phyloP scores from a whole-genome alignment of 331 rosid genomes.

The Prunus yedoensis region DNA sequence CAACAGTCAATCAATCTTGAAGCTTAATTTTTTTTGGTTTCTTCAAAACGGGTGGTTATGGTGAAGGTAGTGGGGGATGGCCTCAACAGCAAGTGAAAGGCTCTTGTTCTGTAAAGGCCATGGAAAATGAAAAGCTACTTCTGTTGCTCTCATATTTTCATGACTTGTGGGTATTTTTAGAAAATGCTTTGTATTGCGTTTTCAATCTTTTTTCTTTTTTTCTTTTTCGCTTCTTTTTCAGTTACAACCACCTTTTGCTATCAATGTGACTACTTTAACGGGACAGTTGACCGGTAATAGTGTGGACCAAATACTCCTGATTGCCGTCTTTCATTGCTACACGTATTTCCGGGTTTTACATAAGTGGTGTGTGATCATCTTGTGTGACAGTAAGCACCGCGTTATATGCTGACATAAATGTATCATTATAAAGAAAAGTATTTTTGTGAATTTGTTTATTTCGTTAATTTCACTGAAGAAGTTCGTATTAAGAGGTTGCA shows the following conservation, averaged over 20 bases:
- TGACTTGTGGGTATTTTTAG: conserved; percentile 43
- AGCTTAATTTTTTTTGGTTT: neutral
- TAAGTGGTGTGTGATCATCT: neutral
- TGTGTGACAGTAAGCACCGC: neutral
- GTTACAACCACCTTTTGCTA: conserved; percentile 56
- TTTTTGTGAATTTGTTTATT: too few relatives aligned
- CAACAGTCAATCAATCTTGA: neutral
- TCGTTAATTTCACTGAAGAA: too few relatives aligned
- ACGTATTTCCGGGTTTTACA: neutral
- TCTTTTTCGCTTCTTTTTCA: neutral
- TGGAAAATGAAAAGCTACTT: conserved; percentile 36
- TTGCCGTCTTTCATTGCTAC: conserved; percentile 22
- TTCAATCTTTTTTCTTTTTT: neutral
- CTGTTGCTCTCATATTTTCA: conserved; percentile 37
- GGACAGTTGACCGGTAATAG: conserved; percentile 55
- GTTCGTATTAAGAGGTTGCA: neutral
- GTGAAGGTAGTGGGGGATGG: conserved; percentile 34
- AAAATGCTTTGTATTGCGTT: neutral
- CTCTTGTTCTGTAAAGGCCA: conserved; percentile 47
- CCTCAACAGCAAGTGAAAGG: conserved; percentile 42
- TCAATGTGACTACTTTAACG: conserved; percentile 55
- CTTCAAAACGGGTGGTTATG: neutral
- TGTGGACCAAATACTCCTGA: conserved; percentile 12
- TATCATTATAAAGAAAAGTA: neutral
- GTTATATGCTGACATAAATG: neutral